Conservation (phyloP, 148 eudicot species). For the Silene uniflora region DNA sequence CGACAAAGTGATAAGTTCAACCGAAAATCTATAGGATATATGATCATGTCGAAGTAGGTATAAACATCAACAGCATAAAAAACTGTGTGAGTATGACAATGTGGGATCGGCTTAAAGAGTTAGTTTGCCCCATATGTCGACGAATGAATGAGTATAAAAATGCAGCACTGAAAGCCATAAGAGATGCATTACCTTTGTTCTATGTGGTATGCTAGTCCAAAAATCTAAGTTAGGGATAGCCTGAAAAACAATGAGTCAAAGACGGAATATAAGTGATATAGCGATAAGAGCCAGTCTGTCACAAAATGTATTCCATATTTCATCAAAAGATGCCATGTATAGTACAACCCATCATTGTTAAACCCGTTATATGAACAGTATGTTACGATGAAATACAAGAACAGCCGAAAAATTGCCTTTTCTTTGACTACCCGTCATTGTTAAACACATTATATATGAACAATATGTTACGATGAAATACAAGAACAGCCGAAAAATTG, state of each 20-base stretch:
- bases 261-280: background rate
- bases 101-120: background rate
- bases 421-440: background rate
- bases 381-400: too few relatives aligned
- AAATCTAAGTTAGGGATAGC: conserved; percentile 78
- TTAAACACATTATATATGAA: too few relatives aligned
- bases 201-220: conserved; percentile 83
- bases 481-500: too few relatives aligned
- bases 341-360: background rate
- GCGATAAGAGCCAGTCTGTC: background rate
- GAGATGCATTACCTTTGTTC: conserved; percentile 57
- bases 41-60: too few relatives aligned
- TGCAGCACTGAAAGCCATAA: background rate
- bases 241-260: conserved; percentile 30
- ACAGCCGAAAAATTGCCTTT: too few relatives aligned
- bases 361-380: too few relatives aligned
- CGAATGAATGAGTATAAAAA: background rate
- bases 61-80: too few relatives aligned
- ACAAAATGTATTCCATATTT: conserved; percentile 2
- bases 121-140: background rate
- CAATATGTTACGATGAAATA: too few relatives aligned
- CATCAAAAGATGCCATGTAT: background rate
- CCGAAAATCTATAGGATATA: too few relatives aligned
- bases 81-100: too few relatives aligned
- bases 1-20: too few relatives aligned